A percentile compares a stretch with the other conserved stretches of the same genome.
phyloP scores from a whole-genome alignment of 2,329 filamentous ascomycete genomes.

The Zalaria sp. region DNA sequence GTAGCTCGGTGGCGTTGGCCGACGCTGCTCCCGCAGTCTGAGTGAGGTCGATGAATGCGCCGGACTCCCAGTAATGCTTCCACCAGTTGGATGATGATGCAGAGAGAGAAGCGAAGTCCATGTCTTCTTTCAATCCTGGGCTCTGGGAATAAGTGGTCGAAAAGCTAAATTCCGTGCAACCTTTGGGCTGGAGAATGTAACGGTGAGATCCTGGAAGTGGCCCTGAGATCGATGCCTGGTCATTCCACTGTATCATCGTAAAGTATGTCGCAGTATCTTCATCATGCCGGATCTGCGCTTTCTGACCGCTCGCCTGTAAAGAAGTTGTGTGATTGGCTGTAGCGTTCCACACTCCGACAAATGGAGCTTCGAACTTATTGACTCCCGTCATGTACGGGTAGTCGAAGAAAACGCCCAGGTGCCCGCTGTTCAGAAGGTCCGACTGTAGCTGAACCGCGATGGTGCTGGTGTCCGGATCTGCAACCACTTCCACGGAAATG shows the following conservation, averaged over 20 bases:
- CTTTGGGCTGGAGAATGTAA: conserved; percentile 25
- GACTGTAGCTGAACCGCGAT: conserved; percentile 31
- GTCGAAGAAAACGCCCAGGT: conserved; percentile 36
- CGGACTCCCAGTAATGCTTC: conserved; percentile 35
- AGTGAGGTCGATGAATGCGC: conserved; percentile 39
- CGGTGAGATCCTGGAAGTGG: conserved; percentile 26
- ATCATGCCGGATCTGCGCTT: conserved; percentile 29
- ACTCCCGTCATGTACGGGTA: conserved; percentile 34
- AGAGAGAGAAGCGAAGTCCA: conserved; percentile 11
- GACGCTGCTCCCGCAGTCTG: conserved; percentile 16
- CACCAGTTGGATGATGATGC: conserved; percentile 29
- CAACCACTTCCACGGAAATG: conserved; percentile 31
- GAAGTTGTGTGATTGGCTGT: conserved; percentile 30
- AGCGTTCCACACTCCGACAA: conserved; percentile 37
- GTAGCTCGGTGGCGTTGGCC: conserved; percentile 32
- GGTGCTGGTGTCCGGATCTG: conserved; percentile 32
- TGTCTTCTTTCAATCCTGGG: not conserved
- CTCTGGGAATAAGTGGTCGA: not conserved
- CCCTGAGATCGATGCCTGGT: conserved; percentile 18
- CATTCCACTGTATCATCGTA: conserved; percentile 25
- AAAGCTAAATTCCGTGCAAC: conserved; percentile 17
- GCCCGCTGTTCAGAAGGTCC: conserved; percentile 21
- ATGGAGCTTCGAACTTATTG: conserved; percentile 42
- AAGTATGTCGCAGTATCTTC: conserved; percentile 30
- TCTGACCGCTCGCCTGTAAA: conserved; percentile 14